Base-by-base conservation (phyloP, 768 basidiomycete genomes). In the Boletus eberwhitei region DNA sequence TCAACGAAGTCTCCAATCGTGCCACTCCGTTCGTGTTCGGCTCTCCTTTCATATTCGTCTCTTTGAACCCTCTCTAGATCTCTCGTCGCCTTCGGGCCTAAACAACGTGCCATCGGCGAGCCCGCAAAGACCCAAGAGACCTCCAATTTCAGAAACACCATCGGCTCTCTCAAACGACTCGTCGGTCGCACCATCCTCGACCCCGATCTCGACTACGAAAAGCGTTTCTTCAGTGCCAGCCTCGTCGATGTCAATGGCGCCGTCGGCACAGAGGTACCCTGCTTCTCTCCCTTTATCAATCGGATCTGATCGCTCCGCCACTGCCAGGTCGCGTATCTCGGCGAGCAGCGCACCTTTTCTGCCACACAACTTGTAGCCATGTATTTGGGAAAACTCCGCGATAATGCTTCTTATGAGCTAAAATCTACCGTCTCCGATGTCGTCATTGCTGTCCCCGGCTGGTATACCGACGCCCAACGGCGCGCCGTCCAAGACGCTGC, bases 1-100 rank as follows among this genome's bases (percentile, higher is more conserved):
- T 85, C 57, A 99, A 99, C 73, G 96, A 99, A 72, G 93, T 95
- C 57, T 98, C 95, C 16, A 98, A 98, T 79, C 89, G 97, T 52
- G 83, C 87, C 16, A 98, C 95, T 24, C 96, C 96, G 93, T 98
- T 58, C 67, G 93, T 82, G 8, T 19, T 9, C 22, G n/a, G 7
- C 22, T 12, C 13, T 4, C 12, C 38, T 0, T 4, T 26, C 2
- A 16, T 2, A 0, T 37, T 7, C 14, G 6, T 50, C 17, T 53
- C 26, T 46, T 63, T n/a, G n/a, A n/a, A 64, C 53, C 13, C 8
- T 2, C 2, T 49, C 17, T 64, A 98, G 95, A 68, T 95, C 96
- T 41, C 83, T 99, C 58, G 87, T 99, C 53, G 93, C 91, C 7
- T 99, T 97, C 72, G 94, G 95, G 13, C 83, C 84, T 21, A 93